phyloP scores from a whole-genome alignment of 2,329 filamentous ascomycete species.

The Ambrosiella cleistominuta region DNA sequence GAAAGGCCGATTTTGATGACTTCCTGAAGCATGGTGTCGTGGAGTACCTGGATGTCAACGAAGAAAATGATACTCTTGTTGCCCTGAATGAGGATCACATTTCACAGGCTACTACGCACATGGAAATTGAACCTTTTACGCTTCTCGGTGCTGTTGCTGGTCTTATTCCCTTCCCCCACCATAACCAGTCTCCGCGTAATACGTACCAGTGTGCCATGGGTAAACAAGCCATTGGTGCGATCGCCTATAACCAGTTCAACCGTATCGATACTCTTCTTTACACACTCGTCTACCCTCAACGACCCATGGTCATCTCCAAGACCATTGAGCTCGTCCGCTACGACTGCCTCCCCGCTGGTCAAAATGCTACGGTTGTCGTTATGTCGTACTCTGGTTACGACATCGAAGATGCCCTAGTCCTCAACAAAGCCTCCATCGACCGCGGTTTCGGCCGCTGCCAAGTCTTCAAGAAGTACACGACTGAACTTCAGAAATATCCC shows the following conservation, averaged over 20 bases:
- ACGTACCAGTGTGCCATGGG: constrained; percentile 92
- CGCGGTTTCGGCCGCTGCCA: constrained; percentile 92
- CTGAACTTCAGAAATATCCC: constrained; percentile 72
- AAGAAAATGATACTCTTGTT: constrained; percentile 92
- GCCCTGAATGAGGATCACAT: constrained; percentile 79
- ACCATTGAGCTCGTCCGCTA: constrained; percentile 95
- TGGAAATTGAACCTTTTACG: constrained; percentile 97
- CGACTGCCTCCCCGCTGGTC: constrained; percentile 88
- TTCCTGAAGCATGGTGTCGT: constrained; percentile 80
- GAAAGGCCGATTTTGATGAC: constrained; percentile 80
- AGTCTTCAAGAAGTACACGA: constrained; percentile 88
- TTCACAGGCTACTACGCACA: constrained; percentile 67
- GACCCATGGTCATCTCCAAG: constrained; percentile 92
- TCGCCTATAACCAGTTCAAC: constrained; percentile 95
- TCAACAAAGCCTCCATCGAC: constrained; percentile 93
- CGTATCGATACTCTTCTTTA: constrained; percentile 93
- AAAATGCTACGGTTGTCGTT: constrained; percentile 93
- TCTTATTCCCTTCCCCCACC: constrained; percentile 92
- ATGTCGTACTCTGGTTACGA: constrained; percentile 99
- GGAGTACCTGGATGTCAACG: constrained; percentile 94
- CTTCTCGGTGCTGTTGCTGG: constrained; percentile 89
- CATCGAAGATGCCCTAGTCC: constrained; percentile 91
- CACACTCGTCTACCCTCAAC: constrained; percentile 91
- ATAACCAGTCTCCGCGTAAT: constrained; percentile 96
- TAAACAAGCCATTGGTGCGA: constrained; percentile 86